Percentiles rank a stretch among this genome's conserved stretches.
Evolutionary conservation across 352 stramenopile genomes (phyloP).

Genomic region (Phytophthora chlamydospora): DNA sequence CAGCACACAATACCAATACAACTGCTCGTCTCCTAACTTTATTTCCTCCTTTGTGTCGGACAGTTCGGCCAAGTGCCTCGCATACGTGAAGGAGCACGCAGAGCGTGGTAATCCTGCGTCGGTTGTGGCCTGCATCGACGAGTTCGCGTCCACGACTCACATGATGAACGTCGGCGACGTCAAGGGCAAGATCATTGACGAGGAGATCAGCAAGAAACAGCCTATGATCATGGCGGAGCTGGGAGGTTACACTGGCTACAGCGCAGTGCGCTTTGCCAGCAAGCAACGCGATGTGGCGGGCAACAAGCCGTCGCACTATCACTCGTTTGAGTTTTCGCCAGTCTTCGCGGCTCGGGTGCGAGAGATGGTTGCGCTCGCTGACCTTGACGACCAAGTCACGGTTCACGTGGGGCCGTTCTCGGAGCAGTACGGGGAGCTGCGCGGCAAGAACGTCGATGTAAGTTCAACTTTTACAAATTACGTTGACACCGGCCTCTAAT

Average conservation of each 20-base stretch:
- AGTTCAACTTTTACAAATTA: too few relatives aligned
- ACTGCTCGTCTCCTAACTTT: too few relatives aligned
- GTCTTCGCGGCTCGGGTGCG: slow-evolving; percentile 30
- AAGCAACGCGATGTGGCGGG: slow-evolving; percentile 42
- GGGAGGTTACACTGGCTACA: slow-evolving; percentile 51
- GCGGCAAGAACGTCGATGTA: slow-evolving; percentile 41
- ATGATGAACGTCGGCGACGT: slow-evolving; percentile 8
- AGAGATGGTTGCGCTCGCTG: slow-evolving; percentile 49
- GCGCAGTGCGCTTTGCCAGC: slow-evolving; percentile 49
- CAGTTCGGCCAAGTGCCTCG: too few relatives aligned
- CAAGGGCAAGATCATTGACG: slow-evolving; percentile 27
- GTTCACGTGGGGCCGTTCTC: slow-evolving; percentile 36
- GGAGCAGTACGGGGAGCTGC: slow-evolving; percentile 27
- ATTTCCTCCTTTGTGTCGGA: too few relatives aligned
- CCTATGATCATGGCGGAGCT: slow-evolving; percentile 51
- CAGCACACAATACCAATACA: too few relatives aligned
- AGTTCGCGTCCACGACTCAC: too few relatives aligned
- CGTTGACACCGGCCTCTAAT: too few relatives aligned
- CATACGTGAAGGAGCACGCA: too few relatives aligned
- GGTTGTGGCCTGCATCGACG: too few relatives aligned
- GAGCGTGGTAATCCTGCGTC: too few relatives aligned
- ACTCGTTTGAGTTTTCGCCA: slow-evolving; percentile 53
- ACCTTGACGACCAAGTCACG: slow-evolving; percentile 43
- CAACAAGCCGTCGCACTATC: slow-evolving; percentile 43
- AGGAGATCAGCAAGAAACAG: slow-evolving; percentile 43